A percentile compares a stretch with the other conserved stretches of the same genome.
Conservation (phyloP, 2,329 filamentous ascomycete species). For the Ascochyta lentis region DNA sequence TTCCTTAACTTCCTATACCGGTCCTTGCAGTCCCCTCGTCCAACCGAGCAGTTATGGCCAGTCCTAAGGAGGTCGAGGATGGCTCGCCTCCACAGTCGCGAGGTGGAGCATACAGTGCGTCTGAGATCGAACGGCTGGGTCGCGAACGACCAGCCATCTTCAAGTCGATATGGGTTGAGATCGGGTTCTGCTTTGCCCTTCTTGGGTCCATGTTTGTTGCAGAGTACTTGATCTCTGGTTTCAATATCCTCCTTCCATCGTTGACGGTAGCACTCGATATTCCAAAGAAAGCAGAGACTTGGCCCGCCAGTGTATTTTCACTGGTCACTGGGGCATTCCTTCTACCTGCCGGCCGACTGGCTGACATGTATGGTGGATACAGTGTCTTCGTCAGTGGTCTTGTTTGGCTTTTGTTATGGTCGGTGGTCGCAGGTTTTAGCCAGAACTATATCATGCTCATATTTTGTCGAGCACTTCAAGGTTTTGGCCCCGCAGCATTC, state of each 20-base stretch:
- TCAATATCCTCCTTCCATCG: conserved; percentile 71
- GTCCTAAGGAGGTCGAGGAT: conserved; percentile 23
- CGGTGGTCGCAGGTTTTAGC: conserved; percentile 73
- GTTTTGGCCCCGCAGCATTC: conserved; percentile 75
- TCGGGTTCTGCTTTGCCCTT: conserved; percentile 68
- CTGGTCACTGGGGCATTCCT: conserved; percentile 48
- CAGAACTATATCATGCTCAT: conserved; percentile 73
- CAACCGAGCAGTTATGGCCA: not conserved
- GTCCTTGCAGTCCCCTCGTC: not conserved
- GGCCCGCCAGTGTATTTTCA: conserved; percentile 49
- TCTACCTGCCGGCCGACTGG: conserved; percentile 60
- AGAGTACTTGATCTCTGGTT: conserved; percentile 80
- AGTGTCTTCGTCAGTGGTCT: conserved; percentile 69
- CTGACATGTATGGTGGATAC: conserved; percentile 69
- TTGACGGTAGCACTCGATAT: conserved; percentile 69
- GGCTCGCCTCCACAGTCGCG: conserved; percentile 11
- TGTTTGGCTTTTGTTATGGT: conserved; percentile 71
- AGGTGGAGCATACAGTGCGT: conserved; percentile 28
- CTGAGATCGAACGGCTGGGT: conserved; percentile 65
- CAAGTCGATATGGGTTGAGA: conserved; percentile 60
- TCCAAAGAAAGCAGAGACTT: conserved; percentile 65
- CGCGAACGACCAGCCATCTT: conserved; percentile 67
- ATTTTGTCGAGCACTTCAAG: conserved; percentile 75
- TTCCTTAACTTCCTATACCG: not conserved
- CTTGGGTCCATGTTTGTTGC: conserved; percentile 69